Base-by-base conservation (phyloP, 2,329 filamentous ascomycete species). In the Fonsecaea multimorphosa region DNA sequence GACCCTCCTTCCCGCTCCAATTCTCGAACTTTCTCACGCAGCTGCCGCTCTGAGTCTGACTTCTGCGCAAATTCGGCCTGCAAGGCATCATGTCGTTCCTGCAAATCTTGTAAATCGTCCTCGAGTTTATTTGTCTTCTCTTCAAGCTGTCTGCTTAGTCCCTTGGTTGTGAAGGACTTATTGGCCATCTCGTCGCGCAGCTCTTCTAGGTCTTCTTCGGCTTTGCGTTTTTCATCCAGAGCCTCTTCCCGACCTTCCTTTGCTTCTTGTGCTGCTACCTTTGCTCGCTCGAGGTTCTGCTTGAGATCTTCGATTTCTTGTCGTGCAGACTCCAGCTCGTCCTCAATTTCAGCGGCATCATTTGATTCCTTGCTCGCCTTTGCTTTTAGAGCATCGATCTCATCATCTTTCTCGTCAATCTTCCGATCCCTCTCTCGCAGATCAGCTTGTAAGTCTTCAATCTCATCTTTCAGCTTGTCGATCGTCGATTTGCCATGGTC, bases 151-250 rank as follows among this genome's bases (percentile, higher is more conserved):
- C 90, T 86, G 59, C 87, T 91, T 8, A 92, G 82, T 1, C 89
- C 90, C 74, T 91, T 92, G 12, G 89, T 91, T 60, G 87, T 87
- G 40, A 92, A 84, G 0, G 91, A 93, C 72, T 92, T 93, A 77
- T 93, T 89, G 24, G 89, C 85, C 84, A 93, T 87, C 72, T 93
- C 91, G 61, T 91, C 89, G 68, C 91, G 89, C 27, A 93, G 81
- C 63, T 85, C 82, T 57, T 85, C 83, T 1, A 89, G 79, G 63
- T 87, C 82, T 67, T 85, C 81, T 65, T 85, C 82, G 8, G 81
- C 82, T 44, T 78, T 77, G 66, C 81, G 74, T 73, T 82, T 79
- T 72, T 83, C 80, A 56, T 88, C 83, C 19, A 83, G 76, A 3
- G 86, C 83, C 51, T 84, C 81, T 66, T 78, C 72, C 46, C 73